Evolutionary conservation across 1,139 yeast species (phyloP).

Genomic region (Citeromyces siamensis): DNA sequence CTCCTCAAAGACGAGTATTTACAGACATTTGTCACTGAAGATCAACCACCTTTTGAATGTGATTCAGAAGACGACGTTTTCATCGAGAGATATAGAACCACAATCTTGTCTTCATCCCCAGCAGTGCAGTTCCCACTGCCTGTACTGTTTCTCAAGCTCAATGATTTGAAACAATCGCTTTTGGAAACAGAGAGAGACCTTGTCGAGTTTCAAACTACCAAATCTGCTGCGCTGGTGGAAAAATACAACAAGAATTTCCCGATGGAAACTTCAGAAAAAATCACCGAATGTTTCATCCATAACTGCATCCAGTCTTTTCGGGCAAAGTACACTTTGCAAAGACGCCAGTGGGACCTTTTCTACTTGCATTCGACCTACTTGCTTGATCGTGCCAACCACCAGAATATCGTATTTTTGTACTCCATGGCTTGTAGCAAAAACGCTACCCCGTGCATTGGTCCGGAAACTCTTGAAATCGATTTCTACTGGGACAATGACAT

Average conservation of each 20-base stretch:
- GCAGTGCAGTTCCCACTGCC: slow-evolving; percentile 33
- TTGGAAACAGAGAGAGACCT: slow-evolving; percentile 16
- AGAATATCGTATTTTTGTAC: slow-evolving; percentile 63
- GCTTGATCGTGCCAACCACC: slow-evolving; percentile 62
- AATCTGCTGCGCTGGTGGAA: slow-evolving; percentile 2
- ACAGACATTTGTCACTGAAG: slow-evolving; percentile 25
- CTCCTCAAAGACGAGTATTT: slow-evolving; percentile 67
- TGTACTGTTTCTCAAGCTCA: slow-evolving; percentile 24
- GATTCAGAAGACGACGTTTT: slow-evolving; percentile 14
- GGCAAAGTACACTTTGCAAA: slow-evolving; percentile 17
- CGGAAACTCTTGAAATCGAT: slow-evolving; percentile 69
- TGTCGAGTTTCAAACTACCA: slow-evolving; percentile 9
- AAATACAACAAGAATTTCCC: slow-evolving; percentile 5
- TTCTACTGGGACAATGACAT: slow-evolving; percentile 88
- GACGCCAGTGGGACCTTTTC: slow-evolving; percentile 53
- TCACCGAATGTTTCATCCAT: slow-evolving; percentile 25
- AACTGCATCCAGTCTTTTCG: slow-evolving; percentile 19
- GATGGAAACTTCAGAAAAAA: slow-evolving; percentile 9
- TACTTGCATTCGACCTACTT: slow-evolving; percentile 28
- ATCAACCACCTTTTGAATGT: slow-evolving; percentile 11
- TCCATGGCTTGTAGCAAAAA: slow-evolving; percentile 76
- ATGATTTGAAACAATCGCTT: slow-evolving; percentile 22
- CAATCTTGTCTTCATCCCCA: slow-evolving; percentile 37
- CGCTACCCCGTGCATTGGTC: slow-evolving; percentile 90
- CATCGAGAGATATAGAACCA: slow-evolving; percentile 22